These are phyloP conservation scores for Paulinella micropora DNA, from an alignment of 78 protist genomes.

Conservation along the genomic window DNA sequence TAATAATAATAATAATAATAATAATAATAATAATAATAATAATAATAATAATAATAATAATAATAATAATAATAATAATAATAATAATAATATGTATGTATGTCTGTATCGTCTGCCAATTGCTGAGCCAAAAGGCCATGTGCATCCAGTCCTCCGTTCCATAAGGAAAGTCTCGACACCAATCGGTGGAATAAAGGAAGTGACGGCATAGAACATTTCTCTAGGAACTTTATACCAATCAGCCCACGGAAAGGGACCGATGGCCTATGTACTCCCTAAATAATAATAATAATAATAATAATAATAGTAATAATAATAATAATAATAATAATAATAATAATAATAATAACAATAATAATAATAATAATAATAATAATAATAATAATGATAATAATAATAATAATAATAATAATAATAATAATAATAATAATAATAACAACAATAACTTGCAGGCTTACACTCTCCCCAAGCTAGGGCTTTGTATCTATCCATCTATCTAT, in stretches of 20 bases:
- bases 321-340: constrained; percentile 18
- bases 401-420: constrained; percentile 13
- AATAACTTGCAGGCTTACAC: not conserved
- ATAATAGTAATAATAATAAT: constrained; percentile 9
- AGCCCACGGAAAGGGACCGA: too few relatives aligned
- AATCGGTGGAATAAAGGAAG: too few relatives aligned
- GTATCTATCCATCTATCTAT: too few relatives aligned
- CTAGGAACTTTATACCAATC: too few relatives aligned
- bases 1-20: constrained; percentile 18
- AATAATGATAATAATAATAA: constrained; percentile 16
- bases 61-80: constrained; percentile 12
- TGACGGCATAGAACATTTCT: too few relatives aligned
- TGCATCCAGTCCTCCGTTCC: too few relatives aligned
- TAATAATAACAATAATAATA: constrained; percentile 8
- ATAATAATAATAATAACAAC: constrained; percentile 10
- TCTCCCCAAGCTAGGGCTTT: too few relatives aligned
- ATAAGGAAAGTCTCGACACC: too few relatives aligned
- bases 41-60: constrained; percentile 10
- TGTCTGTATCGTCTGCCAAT: too few relatives aligned
- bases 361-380: constrained; percentile 1
- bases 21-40: constrained; percentile 18
- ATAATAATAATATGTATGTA: too few relatives aligned
- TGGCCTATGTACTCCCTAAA: too few relatives aligned
- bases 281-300: constrained; percentile 4
- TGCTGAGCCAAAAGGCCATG: too few relatives aligned